Conservation (phyloP, 192 early-diverging fungal genomes). For the Martensiomyces pterosporus region DNA sequence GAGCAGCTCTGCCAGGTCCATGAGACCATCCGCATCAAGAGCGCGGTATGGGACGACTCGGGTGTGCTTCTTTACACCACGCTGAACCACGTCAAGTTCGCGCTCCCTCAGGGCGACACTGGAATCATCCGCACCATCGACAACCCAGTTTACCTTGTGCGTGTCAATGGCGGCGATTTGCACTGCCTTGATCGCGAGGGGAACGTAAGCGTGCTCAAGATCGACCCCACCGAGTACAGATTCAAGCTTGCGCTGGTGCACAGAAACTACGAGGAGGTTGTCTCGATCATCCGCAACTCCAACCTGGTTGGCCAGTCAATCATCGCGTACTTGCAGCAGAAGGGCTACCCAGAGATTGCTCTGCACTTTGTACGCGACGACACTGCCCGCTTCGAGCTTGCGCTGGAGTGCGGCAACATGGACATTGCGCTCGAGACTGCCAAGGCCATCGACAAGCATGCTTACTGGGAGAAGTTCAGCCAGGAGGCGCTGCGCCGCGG, state of each 20-base stretch:
- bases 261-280: constrained; percentile 92
- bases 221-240: constrained; percentile 98
- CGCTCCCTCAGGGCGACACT: constrained; percentile 89
- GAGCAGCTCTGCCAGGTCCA: constrained; percentile 88
- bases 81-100: constrained; percentile 98
- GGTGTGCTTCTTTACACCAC: constrained; percentile 94
- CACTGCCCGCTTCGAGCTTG: constrained; percentile 93
- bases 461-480: constrained; percentile 87
- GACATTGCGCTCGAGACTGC: constrained; percentile 95
- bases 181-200: constrained; percentile 89
- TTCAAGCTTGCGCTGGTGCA: constrained; percentile 94
- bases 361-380: constrained; percentile 98
- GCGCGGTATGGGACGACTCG: constrained; percentile 91
- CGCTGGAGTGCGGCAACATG: constrained; percentile 94
- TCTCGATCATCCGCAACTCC: constrained; percentile 92
- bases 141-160: constrained; percentile 88
- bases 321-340: constrained; percentile 98
- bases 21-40: constrained; percentile 98
- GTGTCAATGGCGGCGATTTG: constrained; percentile 80
- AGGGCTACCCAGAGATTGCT: constrained; percentile 98
- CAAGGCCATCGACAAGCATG: constrained; percentile 80
- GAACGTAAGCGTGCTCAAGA: constrained; percentile 76
- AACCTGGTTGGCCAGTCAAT: constrained; percentile 98
- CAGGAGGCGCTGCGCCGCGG: constrained; percentile 88
- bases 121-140: constrained; percentile 97